phyloP scores from a whole-genome alignment of 495 filamentous ascomycete species.

The Aspergillus incahuasiensis region DNA sequence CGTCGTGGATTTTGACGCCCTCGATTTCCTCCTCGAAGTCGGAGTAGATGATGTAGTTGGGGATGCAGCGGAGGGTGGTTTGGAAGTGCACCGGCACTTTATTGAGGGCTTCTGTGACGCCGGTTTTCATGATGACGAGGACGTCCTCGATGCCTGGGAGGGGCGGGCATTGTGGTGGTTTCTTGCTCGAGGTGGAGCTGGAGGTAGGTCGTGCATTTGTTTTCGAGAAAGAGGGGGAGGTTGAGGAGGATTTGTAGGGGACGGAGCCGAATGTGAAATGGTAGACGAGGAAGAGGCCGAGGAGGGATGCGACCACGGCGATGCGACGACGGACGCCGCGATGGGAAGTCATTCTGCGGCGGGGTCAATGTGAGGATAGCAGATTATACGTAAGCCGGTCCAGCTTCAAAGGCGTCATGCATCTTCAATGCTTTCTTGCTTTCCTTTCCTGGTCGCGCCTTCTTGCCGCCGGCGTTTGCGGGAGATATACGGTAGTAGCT shows the following conservation, averaged over 20 bases:
- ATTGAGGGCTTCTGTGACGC: constrained; percentile 41
- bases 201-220: neutral
- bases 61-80: constrained; percentile 44
- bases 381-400: neutral
- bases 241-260: neutral
- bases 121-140: constrained; percentile 45
- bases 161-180: constrained; percentile 17
- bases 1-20: constrained; percentile 42
- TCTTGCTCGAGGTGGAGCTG: neutral
- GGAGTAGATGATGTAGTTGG: constrained; percentile 44
- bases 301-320: constrained; percentile 2
- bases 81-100: constrained; percentile 42
- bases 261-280: neutral
- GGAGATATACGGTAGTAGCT: too few species aligned
- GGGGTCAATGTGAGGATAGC: neutral
- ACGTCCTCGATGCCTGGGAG: constrained; percentile 34
- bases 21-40: constrained; percentile 46
- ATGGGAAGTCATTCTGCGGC: constrained; percentile 3
- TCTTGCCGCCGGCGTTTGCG: neutral
- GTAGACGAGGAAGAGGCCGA: neutral
- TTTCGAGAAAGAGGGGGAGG: too few species aligned
- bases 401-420: neutral
- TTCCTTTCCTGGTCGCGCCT: neutral
- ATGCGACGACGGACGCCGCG: constrained; percentile 6
- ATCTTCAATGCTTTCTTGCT: neutral